Evolutionary conservation across 495 filamentous ascomycete genomes (phyloP).

Genomic region (Hyaloscypha hepaticicola): DNA sequence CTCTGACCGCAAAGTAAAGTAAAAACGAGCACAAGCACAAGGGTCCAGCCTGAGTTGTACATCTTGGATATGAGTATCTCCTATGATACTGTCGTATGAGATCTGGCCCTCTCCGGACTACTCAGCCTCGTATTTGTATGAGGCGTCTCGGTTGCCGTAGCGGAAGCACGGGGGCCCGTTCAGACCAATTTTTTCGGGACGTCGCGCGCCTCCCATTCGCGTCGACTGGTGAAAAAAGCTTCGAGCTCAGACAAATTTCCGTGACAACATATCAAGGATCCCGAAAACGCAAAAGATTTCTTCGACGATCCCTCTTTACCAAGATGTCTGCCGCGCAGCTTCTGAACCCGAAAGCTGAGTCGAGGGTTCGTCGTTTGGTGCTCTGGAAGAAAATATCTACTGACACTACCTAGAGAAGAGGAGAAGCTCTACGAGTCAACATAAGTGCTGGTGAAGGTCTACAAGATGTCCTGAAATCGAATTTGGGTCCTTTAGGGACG

Average conservation of each 20-base stretch:
- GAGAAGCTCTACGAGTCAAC: slow-evolving; percentile 93
- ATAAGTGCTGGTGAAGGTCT: slow-evolving; percentile 94
- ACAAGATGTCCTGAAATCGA: slow-evolving; percentile 95
- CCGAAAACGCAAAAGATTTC: not conserved
- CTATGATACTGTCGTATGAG: too few species aligned
- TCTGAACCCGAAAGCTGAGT: slow-evolving; percentile 97
- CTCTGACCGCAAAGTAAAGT: slow-evolving; percentile 15
- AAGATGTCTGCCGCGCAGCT: slow-evolving; percentile 90
- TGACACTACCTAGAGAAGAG: slow-evolving; percentile 66
- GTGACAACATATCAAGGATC: not conserved
- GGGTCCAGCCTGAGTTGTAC: slow-evolving; percentile 25
- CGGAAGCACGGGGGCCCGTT: not conserved
- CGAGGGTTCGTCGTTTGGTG: slow-evolving; percentile 61
- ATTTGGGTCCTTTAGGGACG: slow-evolving; percentile 89
- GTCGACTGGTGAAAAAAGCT: slow-evolving; percentile 21
- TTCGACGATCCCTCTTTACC: not conserved
- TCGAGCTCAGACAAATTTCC: slow-evolving; percentile 15
- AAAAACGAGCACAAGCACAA: slow-evolving; percentile 23
- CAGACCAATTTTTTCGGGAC: not conserved
- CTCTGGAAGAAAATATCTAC: slow-evolving; percentile 25
- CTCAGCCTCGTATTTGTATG: slow-evolving; percentile 18
- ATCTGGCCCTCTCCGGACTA: too few species aligned
- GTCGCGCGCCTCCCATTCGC: slow-evolving; percentile 23
- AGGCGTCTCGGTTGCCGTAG: not conserved
- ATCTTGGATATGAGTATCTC: slow-evolving; percentile 15